These are phyloP conservation scores for Plasmodium billcollinsi DNA, from an alignment of 169 alveolate species.

Conservation along the genomic window DNA sequence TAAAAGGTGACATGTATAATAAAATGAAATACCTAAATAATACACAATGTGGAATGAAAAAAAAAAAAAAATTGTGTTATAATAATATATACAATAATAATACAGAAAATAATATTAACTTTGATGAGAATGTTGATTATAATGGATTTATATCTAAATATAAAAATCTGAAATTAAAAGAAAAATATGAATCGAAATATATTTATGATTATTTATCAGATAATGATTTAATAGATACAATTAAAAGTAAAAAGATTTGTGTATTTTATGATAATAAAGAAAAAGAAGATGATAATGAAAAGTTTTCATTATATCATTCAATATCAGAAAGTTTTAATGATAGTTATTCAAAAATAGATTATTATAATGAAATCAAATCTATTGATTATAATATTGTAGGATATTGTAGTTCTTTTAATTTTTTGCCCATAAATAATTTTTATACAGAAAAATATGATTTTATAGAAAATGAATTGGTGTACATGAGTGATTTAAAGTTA, in stretches of 20 bases:
- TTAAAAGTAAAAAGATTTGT: constrained; percentile 74
- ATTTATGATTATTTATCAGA: constrained; percentile 69
- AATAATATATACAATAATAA: too few relatives aligned
- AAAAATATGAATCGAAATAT: constrained; percentile 26
- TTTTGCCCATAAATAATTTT: constrained; percentile 55
- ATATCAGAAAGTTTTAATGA: constrained; percentile 12
- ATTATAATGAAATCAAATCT: constrained; percentile 58
- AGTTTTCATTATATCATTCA: constrained; percentile 18
- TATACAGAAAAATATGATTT: constrained; percentile 75
- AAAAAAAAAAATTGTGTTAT: too few relatives aligned
- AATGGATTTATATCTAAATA: constrained; percentile 19
- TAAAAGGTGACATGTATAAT: too few relatives aligned
- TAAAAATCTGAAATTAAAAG: constrained; percentile 10
- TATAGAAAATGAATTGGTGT: constrained; percentile 52
- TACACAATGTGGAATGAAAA: too few relatives aligned
- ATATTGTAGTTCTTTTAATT: constrained; percentile 69
- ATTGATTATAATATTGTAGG: constrained; percentile 32
- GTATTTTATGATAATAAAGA: constrained; percentile 73
- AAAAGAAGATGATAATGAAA: constrained; percentile 73
- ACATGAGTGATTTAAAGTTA: constrained; percentile 54
- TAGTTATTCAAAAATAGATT: constrained; percentile 34
- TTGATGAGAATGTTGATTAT: too few relatives aligned
- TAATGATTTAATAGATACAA: constrained; percentile 58
- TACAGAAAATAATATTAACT: too few relatives aligned
- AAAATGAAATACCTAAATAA: too few relatives aligned